phyloP scores from a whole-genome alignment of 208 protist species.

The Trypanosomatidae sp. region DNA sequence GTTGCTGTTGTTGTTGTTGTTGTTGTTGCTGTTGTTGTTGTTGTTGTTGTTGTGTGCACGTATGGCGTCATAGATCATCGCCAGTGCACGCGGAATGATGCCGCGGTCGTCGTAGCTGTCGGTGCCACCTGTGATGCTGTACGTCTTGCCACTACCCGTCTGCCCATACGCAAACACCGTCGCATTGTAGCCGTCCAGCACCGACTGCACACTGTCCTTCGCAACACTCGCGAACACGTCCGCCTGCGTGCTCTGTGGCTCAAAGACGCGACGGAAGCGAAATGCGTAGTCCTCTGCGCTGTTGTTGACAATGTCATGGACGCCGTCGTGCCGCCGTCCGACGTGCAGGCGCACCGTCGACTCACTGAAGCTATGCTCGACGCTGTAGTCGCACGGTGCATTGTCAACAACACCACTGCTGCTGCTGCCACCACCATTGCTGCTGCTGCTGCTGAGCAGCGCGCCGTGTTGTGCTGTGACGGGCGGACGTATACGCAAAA shows the following conservation, averaged over 20 bases:
- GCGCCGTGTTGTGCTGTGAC: conserved; percentile 34
- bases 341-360: conserved; percentile 25
- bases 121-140: conserved; percentile 82
- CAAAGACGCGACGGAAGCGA: conserved; percentile 71
- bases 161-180: conserved; percentile 88
- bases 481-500: conserved; percentile 57
- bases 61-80: conserved; percentile 69
- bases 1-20: conserved; percentile 7
- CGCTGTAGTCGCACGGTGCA: conserved; percentile 6
- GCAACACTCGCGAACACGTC: conserved; percentile 76
- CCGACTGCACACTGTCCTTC: conserved; percentile 69
- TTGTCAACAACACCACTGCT: neutral
- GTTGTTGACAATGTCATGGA: conserved; percentile 79
- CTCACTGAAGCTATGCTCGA: conserved; percentile 32
- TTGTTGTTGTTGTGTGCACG: conserved; percentile 12
- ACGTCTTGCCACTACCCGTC: conserved; percentile 87
- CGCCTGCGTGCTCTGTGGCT: conserved; percentile 40
- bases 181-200: conserved; percentile 77
- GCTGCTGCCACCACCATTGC: neutral
- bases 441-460: conserved; percentile 9
- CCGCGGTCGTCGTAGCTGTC: conserved; percentile 77
- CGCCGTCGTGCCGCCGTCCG: conserved; percentile 10
- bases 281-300: conserved; percentile 47
- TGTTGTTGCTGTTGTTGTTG: conserved; percentile 9
- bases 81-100: conserved; percentile 79